phyloP scores from a whole-genome alignment of 2,329 filamentous ascomycete genomes.

The Tolypocladium nubicola region DNA sequence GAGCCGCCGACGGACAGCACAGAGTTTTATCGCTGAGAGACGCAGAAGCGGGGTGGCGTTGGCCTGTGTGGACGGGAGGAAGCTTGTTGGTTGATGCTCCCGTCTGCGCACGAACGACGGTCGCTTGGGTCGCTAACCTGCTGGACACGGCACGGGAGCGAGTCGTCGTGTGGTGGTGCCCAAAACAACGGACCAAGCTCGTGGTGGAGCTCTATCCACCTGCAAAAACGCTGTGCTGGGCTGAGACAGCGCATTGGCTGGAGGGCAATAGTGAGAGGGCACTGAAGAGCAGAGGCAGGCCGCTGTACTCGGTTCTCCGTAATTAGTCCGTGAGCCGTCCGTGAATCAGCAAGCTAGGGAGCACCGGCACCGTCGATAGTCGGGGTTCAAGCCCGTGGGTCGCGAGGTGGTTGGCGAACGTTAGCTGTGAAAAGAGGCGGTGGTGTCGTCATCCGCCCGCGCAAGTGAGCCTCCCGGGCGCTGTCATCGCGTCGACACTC shows the following conservation, averaged over 20 bases:
- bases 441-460: background rate
- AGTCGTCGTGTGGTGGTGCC: background rate
- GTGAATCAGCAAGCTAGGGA: no score
- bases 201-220: background rate
- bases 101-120: background rate
- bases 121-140: background rate
- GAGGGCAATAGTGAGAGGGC: background rate
- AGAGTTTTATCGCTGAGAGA: background rate
- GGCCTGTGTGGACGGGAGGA: background rate
- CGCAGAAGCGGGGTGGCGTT: background rate
- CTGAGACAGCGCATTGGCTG: background rate
- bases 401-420: background rate
- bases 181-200: background rate
- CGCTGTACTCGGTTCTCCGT: background rate
- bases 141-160: background rate
- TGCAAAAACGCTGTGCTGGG: background rate
- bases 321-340: background rate
- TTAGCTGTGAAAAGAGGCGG: background rate
- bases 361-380: no score
- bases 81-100: background rate
- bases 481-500: background rate
- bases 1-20: background rate
- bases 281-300: background rate
- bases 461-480: background rate
- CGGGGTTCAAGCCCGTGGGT: background rate